Evolutionary conservation across 2,329 filamentous ascomycete genomes (phyloP).

Genomic region (Diaporthe citri): DNA sequence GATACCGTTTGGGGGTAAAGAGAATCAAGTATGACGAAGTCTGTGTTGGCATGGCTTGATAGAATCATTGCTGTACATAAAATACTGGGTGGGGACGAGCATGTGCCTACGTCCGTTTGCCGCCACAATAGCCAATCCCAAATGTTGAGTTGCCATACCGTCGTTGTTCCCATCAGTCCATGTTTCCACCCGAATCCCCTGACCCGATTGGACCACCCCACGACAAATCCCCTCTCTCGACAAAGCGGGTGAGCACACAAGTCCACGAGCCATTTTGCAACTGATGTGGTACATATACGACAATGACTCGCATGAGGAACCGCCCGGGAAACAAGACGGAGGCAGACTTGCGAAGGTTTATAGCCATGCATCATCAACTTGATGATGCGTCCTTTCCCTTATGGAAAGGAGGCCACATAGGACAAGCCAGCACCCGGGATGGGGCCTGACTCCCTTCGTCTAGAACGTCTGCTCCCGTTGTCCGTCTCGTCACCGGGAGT

Average conservation of each 20-base stretch:
- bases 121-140: background rate
- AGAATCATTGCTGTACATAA: background rate
- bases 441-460: background rate
- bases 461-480: background rate
- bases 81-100: background rate
- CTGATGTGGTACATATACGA: background rate
- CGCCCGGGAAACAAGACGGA: background rate
- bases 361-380: slow-evolving; percentile 13
- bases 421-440: background rate
- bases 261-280: background rate
- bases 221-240: background rate
- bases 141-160: too few relatives aligned
- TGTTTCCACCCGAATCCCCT: background rate
- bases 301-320: background rate
- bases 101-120: background rate
- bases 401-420: background rate
- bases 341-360: background rate
- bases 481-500: background rate
- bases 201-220: background rate
- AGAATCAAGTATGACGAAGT: background rate
- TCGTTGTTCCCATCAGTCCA: background rate
- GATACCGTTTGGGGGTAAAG: too few relatives aligned
- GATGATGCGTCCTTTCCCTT: slow-evolving; percentile 1
- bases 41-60: background rate
- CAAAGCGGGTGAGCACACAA: background rate